Conservation (phyloP, 169 alveolate species). For the Cryptosporidium canis region DNA sequence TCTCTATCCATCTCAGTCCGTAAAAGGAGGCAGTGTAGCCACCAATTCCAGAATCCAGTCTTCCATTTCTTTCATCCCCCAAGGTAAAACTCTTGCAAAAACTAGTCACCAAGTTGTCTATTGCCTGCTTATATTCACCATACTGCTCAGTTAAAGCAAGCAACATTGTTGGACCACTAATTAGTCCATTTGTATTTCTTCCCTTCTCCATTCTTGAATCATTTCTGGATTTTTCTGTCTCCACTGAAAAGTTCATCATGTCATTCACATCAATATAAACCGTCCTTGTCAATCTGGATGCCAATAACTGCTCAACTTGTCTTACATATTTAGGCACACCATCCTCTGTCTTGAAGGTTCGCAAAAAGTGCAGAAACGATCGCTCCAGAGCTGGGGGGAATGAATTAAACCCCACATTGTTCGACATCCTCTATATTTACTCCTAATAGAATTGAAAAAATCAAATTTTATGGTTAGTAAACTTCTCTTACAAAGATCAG, state of each 20-base stretch:
- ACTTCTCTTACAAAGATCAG: neutral
- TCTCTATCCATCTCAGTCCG: conserved; percentile 70
- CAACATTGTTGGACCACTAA: conserved; percentile 43
- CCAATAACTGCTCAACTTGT: conserved; percentile 36
- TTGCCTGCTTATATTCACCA: conserved; percentile 35
- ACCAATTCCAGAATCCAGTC: neutral
- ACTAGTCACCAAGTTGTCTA: conserved; percentile 21
- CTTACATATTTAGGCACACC: conserved; percentile 45
- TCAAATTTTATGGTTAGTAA: neutral
- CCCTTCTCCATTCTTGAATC: neutral
- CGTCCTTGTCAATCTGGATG: conserved; percentile 48
- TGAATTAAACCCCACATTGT: neutral
- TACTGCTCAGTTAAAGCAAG: conserved; percentile 43
- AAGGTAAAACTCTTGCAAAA: conserved; percentile 38
- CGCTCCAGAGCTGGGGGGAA: conserved; percentile 41
- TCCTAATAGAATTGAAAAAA: neutral
- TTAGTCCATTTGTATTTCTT: neutral
- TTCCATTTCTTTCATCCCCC: conserved; percentile 5
- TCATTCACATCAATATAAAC: conserved; percentile 53
- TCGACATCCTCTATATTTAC: neutral
- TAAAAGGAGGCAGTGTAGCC: conserved; percentile 49
- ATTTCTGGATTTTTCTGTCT: neutral
- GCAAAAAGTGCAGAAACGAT: conserved; percentile 34
- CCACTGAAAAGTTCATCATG: conserved; percentile 6
- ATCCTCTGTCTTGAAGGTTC: conserved; percentile 18